These are phyloP conservation scores for Trichoderma arundinaceum DNA, from an alignment of 2,329 filamentous ascomycete genomes.

Conservation along the genomic window DNA sequence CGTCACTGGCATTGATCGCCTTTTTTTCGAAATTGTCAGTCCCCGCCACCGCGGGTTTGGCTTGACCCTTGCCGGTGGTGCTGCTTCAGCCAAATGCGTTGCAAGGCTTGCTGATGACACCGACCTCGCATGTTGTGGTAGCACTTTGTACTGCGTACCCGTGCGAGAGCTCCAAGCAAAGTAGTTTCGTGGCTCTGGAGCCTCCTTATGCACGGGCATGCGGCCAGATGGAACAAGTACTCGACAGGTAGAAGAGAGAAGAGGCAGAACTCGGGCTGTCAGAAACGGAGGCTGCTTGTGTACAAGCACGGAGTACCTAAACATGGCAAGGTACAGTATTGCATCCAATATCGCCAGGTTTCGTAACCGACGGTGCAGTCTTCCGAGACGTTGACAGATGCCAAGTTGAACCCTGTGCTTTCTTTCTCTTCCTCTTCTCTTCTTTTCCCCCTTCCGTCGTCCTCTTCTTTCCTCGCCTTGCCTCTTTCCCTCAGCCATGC, in stretches of 20 bases:
- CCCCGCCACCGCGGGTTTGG: conserved; percentile 35
- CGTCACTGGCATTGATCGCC: conserved; percentile 43
- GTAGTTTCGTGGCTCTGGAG: background rate
- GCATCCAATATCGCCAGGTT: no score
- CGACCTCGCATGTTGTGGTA: conserved; percentile 21
- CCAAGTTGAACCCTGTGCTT: background rate
- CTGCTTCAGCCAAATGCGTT: background rate
- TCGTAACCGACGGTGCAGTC: background rate
- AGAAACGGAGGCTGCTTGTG: no score
- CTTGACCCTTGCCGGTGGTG: conserved; percentile 18
- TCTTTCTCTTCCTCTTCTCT: background rate
- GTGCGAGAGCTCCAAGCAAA: background rate
- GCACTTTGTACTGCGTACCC: background rate
- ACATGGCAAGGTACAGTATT: no score
- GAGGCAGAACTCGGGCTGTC: no score
- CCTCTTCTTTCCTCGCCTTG: background rate
- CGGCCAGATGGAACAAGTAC: no score
- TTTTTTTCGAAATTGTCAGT: conserved; percentile 35
- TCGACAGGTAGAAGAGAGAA: no score
- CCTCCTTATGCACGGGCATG: background rate
- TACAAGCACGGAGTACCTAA: no score
- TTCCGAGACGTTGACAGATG: conserved; percentile 11
- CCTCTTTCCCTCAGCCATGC: background rate
- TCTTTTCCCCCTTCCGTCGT: background rate
- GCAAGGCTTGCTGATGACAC: conserved; percentile 1